Evolutionary conservation across 106 monocot genomes (phyloP), one percentile per base, ranked within the genome.

Genomic region (Narthecium ossifragum): DNA sequence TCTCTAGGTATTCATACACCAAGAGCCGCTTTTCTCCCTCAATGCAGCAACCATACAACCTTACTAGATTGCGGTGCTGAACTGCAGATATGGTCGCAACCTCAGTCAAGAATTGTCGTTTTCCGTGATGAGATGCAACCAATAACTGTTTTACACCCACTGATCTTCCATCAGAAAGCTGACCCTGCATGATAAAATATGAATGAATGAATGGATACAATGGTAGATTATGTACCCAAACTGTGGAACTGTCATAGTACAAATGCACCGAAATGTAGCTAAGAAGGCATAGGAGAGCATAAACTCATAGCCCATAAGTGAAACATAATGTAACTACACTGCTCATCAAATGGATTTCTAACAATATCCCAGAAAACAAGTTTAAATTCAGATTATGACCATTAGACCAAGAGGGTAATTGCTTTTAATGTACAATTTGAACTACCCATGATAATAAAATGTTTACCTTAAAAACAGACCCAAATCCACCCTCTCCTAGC

Each of bases 131-230:
- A 32, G 85, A 90, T 39, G 79, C 21, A 32, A 75, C 83, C 48
- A 74, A 80, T 31, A 96, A 75, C 66, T 86, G 86, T 63, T 96
- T 96, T 25, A 90, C 90, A 15, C 86, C 94, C 38, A 96, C 73
- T 21, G 69, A 45, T 41, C 83, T 85, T 67, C 90, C 94, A 73
- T 96, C 94, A 57, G 57, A 51, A 25, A 96, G 62, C 53, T 72
- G 75, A 27, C 94, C 94, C 94, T 96, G 59, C 8, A 69, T 36
- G 59, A 59, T 43, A 7, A 43, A n/a, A n/a, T n/a, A n/a, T n/a
- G n/a, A n/a, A n/a, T n/a, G n/a, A n/a, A n/a, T n/a, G n/a, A n/a
- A n/a, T n/a, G n/a, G n/a, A n/a, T n/a, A n/a, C n/a, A n/a, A n/a
- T n/a, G n/a, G n/a, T n/a, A n/a, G n/a, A n/a, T n/a, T n/a, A n/a